These are phyloP conservation scores for Stemphylium beticola DNA, from an alignment of 2,329 filamentous ascomycete genomes.

Conservation along the genomic window DNA sequence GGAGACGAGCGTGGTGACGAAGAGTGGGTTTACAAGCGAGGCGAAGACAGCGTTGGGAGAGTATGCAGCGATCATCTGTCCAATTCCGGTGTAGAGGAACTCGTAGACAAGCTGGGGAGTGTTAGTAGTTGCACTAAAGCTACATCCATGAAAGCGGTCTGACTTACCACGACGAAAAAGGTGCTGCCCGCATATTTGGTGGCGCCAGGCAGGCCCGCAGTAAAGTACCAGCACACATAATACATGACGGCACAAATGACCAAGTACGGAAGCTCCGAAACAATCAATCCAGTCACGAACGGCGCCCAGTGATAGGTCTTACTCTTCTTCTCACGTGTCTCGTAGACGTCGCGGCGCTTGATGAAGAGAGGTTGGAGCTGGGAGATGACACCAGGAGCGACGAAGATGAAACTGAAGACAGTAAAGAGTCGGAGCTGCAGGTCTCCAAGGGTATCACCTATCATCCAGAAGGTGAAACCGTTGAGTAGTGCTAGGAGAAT, in stretches of 20 bases:
- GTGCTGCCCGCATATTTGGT: constrained; percentile 61
- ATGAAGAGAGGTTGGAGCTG: constrained; percentile 53
- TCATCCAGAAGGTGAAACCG: constrained; percentile 28
- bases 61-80: constrained; percentile 60
- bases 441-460: constrained; percentile 33
- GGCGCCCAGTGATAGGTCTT: constrained; percentile 75
- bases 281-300: constrained; percentile 71
- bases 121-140: too few species aligned
- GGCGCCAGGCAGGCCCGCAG: constrained; percentile 29
- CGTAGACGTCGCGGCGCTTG: constrained; percentile 54
- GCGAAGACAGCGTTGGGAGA: constrained; percentile 52
- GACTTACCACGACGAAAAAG: constrained; percentile 32
- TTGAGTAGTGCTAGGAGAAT: constrained; percentile 12
- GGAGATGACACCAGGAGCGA: constrained; percentile 45
- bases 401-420: constrained; percentile 55
- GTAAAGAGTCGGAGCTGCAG: constrained; percentile 52
- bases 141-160: too few species aligned
- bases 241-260: constrained; percentile 66
- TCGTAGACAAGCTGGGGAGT: constrained; percentile 50
- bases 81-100: constrained; percentile 53
- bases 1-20: constrained; percentile 19
- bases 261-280: constrained; percentile 71
- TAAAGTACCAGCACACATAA: constrained; percentile 70
- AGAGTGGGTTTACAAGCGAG: constrained; percentile 55
- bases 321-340: constrained; percentile 64